A percentile compares a stretch with the other conserved stretches of the same genome.
These are phyloP conservation scores for Porcisia hertigi DNA, from an alignment of 208 protist genomes.

Conservation along the genomic window DNA sequence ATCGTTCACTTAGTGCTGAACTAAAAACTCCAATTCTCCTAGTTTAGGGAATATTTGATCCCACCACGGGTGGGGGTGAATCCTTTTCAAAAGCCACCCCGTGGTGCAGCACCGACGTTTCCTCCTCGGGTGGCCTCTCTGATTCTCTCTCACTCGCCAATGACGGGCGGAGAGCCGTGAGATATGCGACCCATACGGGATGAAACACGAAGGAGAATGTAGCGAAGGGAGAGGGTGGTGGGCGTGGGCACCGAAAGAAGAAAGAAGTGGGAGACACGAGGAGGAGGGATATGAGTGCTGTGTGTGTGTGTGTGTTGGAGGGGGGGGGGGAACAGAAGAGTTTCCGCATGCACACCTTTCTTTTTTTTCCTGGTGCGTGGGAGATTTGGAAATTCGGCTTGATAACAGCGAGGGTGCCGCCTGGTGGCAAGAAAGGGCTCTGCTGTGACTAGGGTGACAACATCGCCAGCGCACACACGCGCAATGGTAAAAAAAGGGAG, in stretches of 20 bases:
- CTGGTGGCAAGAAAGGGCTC: background rate
- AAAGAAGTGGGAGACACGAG: background rate
- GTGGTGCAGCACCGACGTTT: no score
- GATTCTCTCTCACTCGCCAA: background rate
- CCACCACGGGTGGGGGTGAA: slow-evolving; percentile 45
- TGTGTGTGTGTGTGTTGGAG: no score
- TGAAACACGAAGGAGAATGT: background rate
- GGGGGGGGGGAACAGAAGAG: background rate
- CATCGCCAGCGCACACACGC: background rate
- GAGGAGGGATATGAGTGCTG: background rate
- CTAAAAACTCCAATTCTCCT: slow-evolving; percentile 65
- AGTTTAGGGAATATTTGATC: slow-evolving; percentile 54
- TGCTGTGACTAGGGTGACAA: background rate
- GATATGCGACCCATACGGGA: background rate
- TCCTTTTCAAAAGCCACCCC: no score
- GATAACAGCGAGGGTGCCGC: background rate
- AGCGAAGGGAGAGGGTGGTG: background rate
- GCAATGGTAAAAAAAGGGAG: background rate
- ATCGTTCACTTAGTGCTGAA: slow-evolving; percentile 83
- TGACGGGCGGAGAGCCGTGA: background rate
- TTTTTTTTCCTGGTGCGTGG: background rate
- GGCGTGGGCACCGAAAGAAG: background rate
- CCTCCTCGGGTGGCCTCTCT: background rate
- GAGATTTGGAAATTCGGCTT: background rate
- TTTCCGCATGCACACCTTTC: background rate